Evolutionary conservation across 2,329 filamentous ascomycete genomes (phyloP), one percentile per base, ranked within the genome.

Genomic region (Fulvia fulva): DNA sequence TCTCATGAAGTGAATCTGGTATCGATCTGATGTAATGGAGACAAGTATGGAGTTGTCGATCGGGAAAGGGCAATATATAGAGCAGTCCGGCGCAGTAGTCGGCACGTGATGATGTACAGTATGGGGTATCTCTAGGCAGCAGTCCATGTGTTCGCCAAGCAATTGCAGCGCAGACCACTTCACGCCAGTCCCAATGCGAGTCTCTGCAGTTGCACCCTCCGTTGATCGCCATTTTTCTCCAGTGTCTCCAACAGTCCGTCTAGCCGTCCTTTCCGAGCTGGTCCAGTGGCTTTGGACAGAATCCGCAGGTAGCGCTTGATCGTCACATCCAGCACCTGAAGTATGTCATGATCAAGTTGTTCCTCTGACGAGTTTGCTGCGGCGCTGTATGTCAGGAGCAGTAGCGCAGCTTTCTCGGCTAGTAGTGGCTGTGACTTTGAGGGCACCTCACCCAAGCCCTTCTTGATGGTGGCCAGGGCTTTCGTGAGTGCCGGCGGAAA

Each of bases 401-500:
- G 79, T 34, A 73, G 69, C 58, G 82, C 72, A 51, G 81, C 73
- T 58, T 77, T 76, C 65, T 76, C 72, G 43, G 78, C 77, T 53
- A 84, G 65, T 28, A 69, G 69, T 3, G 62, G 57, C 46, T 69
- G 70, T 51, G 69, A 64, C 51, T 68, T 63, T n/a, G 60, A 56
- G 52, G 74, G 63, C 73, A 73, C 55, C 21, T 68, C 63, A 63
- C 76, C 49, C n/a, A 53, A 28, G 7, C 49, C 50, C 9, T 28
- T 41, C 67, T 82, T 86, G 61, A 97, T 73, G 47, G 81, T 78
- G 1, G 80, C 77, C 53, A 97, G 77, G 7, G 86, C 82, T 58
- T 83, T 80, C 51, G 85, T 83, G 60, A 97, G 76, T 50, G 86
- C 87, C 44, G 80, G 78, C 6, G 91, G 89, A 73, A 96, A 96